Conservation (phyloP, 2,329 filamentous ascomycete genomes). For the Pseudogymnoascus sp. region DNA sequence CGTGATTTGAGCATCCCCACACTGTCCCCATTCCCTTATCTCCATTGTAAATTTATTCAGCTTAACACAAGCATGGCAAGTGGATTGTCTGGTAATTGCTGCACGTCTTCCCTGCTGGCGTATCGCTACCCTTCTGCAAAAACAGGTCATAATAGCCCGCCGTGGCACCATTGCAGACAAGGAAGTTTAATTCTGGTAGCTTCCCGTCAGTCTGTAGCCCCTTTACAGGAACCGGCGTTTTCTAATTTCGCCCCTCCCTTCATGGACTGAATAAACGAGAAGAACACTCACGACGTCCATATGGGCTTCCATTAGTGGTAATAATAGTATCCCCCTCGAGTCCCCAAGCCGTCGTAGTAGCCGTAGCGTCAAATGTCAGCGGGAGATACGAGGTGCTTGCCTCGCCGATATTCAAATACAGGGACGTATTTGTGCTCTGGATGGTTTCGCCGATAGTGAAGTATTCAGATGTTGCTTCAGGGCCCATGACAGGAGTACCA, state of each 20-base stretch:
- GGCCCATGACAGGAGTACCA: constrained; percentile 41
- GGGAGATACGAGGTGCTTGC: constrained; percentile 44
- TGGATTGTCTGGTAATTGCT: constrained; percentile 49
- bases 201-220: neutral
- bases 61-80: constrained; percentile 27
- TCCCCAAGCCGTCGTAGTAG: constrained; percentile 41
- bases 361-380: constrained; percentile 36
- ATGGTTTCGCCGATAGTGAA: constrained; percentile 44
- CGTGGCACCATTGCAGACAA: constrained; percentile 38
- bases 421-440: constrained; percentile 39
- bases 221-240: neutral
- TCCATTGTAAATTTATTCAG: neutral
- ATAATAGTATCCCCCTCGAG: constrained; percentile 42
- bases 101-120: constrained; percentile 41
- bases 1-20: neutral
- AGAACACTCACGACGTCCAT: constrained; percentile 32
- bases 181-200: constrained; percentile 40
- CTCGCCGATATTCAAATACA: constrained; percentile 40
- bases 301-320: constrained; percentile 36
- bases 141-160: constrained; percentile 41
- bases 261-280: neutral
- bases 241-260: neutral
- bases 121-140: constrained; percentile 44
- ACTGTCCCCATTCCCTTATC: neutral
- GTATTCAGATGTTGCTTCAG: constrained; percentile 40